Percentiles rank a stretch among this genome's conserved stretches.
phyloP scores from a whole-genome alignment of 176 grass and related monocot genomes.

The Otatea glauca region DNA sequence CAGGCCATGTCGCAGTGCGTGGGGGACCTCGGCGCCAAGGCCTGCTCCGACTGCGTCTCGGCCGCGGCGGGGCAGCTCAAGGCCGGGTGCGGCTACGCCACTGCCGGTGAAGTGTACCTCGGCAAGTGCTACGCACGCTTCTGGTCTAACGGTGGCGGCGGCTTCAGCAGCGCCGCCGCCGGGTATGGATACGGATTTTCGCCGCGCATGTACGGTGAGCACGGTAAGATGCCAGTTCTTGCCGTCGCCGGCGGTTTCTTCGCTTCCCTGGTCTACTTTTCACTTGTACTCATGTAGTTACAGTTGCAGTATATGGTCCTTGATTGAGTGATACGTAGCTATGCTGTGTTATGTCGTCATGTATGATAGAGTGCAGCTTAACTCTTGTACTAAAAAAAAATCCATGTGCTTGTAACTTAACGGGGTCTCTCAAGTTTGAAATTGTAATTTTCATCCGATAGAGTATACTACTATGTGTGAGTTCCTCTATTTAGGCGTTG shows the following conservation, averaged over 20 bases:
- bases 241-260: slow-evolving; percentile 29
- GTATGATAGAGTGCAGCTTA: neutral
- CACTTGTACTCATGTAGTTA: slow-evolving; percentile 18
- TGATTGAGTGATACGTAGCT: neutral
- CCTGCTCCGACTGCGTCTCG: slow-evolving; percentile 72
- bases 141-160: slow-evolving; percentile 56
- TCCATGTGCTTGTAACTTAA: neutral
- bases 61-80: slow-evolving; percentile 70
- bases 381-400: neutral
- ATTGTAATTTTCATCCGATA: neutral
- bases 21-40: slow-evolving; percentile 66
- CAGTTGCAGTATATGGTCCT: neutral
- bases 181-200: neutral
- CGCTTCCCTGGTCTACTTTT: slow-evolving; percentile 25
- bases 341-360: neutral
- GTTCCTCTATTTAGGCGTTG: neutral
- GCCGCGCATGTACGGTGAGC: neutral
- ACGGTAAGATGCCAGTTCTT: neutral
- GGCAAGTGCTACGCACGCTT: slow-evolving; percentile 89
- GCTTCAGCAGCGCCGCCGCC: neutral
- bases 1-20: slow-evolving; percentile 97
- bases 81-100: slow-evolving; percentile 62
- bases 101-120: slow-evolving; percentile 73
- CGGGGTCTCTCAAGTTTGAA: neutral
- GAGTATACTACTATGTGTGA: neutral